Base-by-base conservation (phyloP, 805 yeast species). In the Metschnikowia drakensbergensis region DNA sequence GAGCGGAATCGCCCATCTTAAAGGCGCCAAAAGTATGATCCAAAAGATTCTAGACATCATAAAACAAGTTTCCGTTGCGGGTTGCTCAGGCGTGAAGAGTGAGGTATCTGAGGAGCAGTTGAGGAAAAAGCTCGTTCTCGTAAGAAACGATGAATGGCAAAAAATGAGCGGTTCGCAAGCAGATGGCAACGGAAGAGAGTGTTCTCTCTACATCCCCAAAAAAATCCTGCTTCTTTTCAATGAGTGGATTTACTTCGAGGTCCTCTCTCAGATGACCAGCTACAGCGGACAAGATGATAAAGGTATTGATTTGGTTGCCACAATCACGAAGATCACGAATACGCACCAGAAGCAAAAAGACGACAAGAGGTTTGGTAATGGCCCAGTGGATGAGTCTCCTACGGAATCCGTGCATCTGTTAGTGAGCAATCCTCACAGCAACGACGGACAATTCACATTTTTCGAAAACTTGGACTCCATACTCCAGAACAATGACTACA, bases 201-300 rank as follows among this genome's bases (percentile, higher is more conserved):
- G 8, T 7, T 46, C 27, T 7, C 46, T 59, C 17, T 50, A 41
- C 38, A 61, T 70, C 25, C 81, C 79, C 3, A 67, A 67, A 46
- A 73, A 70, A 36, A 64, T 81, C 25, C 80, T 73, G 52, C 79
- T 79, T 48, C 64, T 82, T 36, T 79, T 80, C 65, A 81, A 83
- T 57, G 74, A 80, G n/a, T 84, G 86, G 82, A 70, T 82, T 38
- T 84, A 84, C 61, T 76, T 80, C 54, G 88, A 84, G 61, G 87
- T 83, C 3, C 63, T 84, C 49, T 82, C 87, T 1, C 78, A 84
- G 49, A 76, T 84, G 76, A 81, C 88, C 0, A 74, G 83, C 26
- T 78, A 75, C 46, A 64, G 69, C 6, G 71, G 66, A 23, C 68
- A 69, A 11, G 81, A 79, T 49, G 73, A 68, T 47, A 69, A 67